These are phyloP conservation scores for Trichoderma atrobrunneum DNA, from an alignment of 2,329 filamentous ascomycete species.

Conservation along the genomic window DNA sequence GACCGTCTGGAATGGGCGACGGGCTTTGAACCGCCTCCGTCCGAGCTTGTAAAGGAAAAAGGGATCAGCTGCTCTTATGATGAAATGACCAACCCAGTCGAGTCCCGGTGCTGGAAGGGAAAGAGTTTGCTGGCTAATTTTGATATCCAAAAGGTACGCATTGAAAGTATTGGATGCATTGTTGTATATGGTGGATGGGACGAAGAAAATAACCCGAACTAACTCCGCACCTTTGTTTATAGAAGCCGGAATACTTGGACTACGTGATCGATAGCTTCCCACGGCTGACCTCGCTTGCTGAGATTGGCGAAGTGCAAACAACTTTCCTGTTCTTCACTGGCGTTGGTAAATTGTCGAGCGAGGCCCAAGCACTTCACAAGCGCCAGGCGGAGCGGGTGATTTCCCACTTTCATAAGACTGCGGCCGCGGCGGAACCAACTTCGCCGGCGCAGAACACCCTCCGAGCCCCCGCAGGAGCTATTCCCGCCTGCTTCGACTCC, in stretches of 20 bases:
- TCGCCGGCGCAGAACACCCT: conserved; percentile 32
- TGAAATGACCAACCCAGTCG: conserved; percentile 42
- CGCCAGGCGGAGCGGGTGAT: conserved; percentile 50
- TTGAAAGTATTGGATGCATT: not conserved
- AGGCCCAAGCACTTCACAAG: conserved; percentile 44
- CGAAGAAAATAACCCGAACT: not conserved
- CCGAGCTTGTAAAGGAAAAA: conserved; percentile 31
- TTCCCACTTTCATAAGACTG: conserved; percentile 33
- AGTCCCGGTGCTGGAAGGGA: conserved; percentile 45
- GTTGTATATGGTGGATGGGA: not conserved
- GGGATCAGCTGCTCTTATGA: conserved; percentile 35
- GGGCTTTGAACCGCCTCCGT: conserved; percentile 40
- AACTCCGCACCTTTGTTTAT: not conserved
- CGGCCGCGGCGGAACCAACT: conserved; percentile 26
- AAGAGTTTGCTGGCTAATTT: conserved; percentile 44
- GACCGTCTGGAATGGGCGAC: conserved; percentile 43
- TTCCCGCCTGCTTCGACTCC: conserved; percentile 74
- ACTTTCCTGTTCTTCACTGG: conserved; percentile 55
- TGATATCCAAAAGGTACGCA: conserved; percentile 42
- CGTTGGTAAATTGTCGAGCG: conserved; percentile 38
- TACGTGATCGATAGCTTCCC: conserved; percentile 45
- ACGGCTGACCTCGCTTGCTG: conserved; percentile 45
- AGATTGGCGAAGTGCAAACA: conserved; percentile 53
- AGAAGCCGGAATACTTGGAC: conserved; percentile 43
- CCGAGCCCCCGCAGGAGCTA: conserved; percentile 39